Base-by-base conservation (phyloP, 2,329 filamentous ascomycete genomes). In the Aspergillus ruber region DNA sequence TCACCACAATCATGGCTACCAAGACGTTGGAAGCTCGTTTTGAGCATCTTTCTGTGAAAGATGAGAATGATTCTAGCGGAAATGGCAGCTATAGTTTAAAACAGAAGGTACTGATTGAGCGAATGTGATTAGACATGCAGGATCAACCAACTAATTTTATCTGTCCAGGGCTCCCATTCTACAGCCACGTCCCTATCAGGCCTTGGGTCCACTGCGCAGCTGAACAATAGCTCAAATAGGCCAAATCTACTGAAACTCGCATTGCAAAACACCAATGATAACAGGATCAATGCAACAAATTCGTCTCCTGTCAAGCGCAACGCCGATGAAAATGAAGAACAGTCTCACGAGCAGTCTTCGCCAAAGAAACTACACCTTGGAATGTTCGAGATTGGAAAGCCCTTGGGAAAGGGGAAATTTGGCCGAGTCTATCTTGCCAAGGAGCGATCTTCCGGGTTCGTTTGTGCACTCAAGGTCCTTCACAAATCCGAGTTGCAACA, bases 371-470 rank as follows among this genome's bases (percentile, higher is more conserved):
- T 90, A 70, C 88, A 95, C 64, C 81, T 95, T 3, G 87, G 88
- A 69, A 94, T 94, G 88, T 95, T 95, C 66, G 90, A 95, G 68
- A 95, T 94, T 55, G 88, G 88, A 35, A 86, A 88, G 57, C 87
- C 88, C 1, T 75, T 94, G 3, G 88, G 88, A 45, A 93, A 93
- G 71, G 88, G 88, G 54, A 94, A 93, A 65, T 94, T 93, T 62
- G 88, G 88, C 1, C 81, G 88, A 41, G 88, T 94, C 3, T 94
- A 94, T 64, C 81, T 94, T 23, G 88, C 87, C 43, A 85, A 88
- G 47, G 88, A 93, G 69, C 82, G 86, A 49, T 81, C 78, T 40
- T 86, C 82, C 21, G 85, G 85, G 52, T 94, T 90, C 70, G 85
- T 94, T 54, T 94, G 88, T 70, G 88, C 87, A 1, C 77, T 94